Conservation (phyloP, 2,329 filamentous ascomycete genomes). For the Verticillium nonalfalfae region DNA sequence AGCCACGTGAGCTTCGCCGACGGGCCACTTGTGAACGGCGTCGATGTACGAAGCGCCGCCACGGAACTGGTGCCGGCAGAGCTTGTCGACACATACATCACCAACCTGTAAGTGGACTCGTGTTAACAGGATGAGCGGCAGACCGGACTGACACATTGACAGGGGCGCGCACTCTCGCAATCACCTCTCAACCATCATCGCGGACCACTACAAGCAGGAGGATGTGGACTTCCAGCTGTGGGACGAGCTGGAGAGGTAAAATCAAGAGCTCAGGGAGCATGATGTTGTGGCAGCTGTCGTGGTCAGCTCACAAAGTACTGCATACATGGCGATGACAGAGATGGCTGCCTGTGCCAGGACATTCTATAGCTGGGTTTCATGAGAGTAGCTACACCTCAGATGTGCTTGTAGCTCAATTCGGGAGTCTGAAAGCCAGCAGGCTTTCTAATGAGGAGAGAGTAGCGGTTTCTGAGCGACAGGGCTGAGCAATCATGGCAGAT, state of each 20-base stretch:
- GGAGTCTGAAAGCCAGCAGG: not conserved
- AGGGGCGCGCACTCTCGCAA: slow-evolving; percentile 64
- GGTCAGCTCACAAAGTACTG: not conserved
- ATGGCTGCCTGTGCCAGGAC: not conserved
- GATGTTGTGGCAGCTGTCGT: not conserved
- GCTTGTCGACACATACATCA: slow-evolving; percentile 75
- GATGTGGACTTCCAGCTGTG: slow-evolving; percentile 57
- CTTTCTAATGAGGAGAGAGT: not conserved
- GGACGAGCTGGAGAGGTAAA: slow-evolving; percentile 21
- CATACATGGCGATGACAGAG: not conserved
- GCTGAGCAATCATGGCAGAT: not conserved
- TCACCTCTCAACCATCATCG: slow-evolving; percentile 66
- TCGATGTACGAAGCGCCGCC: slow-evolving; percentile 72
- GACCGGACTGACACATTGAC: slow-evolving; percentile 4
- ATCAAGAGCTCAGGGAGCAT: not conserved
- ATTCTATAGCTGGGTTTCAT: not conserved
- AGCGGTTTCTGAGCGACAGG: not conserved
- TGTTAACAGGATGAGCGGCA: slow-evolving; percentile 3
- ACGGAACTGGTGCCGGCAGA: slow-evolving; percentile 79
- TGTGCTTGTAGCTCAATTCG: not conserved
- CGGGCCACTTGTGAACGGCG: slow-evolving; percentile 68
- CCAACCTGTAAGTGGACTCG: slow-evolving; percentile 52
- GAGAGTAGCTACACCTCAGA: not conserved
- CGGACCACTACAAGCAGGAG: slow-evolving; percentile 69
- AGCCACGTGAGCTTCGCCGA: slow-evolving; percentile 73